These are phyloP conservation scores for Vitis hybrid DNA, from an alignment of 177 flowering plant species.

Conservation along the genomic window DNA sequence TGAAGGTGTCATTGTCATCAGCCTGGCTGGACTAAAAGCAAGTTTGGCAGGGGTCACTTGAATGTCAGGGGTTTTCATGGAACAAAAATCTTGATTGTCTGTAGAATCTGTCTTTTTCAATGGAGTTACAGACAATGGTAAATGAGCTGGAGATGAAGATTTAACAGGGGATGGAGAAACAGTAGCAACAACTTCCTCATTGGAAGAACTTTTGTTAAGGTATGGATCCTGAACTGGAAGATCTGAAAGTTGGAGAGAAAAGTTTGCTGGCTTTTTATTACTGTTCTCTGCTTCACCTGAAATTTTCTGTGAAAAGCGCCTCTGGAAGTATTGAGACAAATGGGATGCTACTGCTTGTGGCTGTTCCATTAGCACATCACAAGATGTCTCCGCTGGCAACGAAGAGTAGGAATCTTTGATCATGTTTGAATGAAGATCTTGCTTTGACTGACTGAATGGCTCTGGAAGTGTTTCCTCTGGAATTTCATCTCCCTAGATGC, in stretches of 20 bases:
- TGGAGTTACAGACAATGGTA: conserved; percentile 23
- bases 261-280: conserved; percentile 2
- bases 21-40: conserved; percentile 47
- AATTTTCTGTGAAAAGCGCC: conserved; percentile 37
- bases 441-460: conserved; percentile 43
- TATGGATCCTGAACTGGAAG: conserved; percentile 6
- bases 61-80: conserved; percentile 4
- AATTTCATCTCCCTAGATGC: conserved; percentile 61
- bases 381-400: conserved; percentile 7
- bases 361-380: conserved; percentile 12
- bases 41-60: conserved; percentile 53
- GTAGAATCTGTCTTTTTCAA: conserved; percentile 19
- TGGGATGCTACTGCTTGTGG: conserved; percentile 37
- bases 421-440: conserved; percentile 11
- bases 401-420: neutral
- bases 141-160: conserved; percentile 12
- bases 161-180: conserved; percentile 18
- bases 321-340: conserved; percentile 41
- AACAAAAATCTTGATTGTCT: conserved; percentile 15
- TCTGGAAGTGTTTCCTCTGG: conserved; percentile 72
- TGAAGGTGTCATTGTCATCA: conserved; percentile 60
- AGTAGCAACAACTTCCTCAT: conserved; percentile 15
- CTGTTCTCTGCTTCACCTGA: conserved; percentile 20
- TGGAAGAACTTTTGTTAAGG: conserved; percentile 6
- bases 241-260: conserved; percentile 2